Conservation (phyloP, 2,329 filamentous ascomycete genomes). For the Arachnomyces sp. region DNA sequence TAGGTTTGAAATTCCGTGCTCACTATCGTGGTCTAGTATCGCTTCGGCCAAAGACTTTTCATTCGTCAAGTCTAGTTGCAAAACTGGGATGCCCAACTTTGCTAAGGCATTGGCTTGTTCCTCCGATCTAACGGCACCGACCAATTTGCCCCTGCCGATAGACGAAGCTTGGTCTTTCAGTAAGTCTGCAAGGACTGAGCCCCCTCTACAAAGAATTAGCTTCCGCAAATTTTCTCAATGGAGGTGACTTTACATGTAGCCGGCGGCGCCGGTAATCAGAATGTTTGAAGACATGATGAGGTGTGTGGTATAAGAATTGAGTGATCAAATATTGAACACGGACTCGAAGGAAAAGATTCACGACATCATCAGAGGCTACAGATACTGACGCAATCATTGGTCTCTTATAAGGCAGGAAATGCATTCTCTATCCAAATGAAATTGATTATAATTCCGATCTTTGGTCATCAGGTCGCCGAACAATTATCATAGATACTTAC, state of each 20-base stretch:
- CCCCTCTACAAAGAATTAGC: constrained; percentile 20
- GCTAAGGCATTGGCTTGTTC: constrained; percentile 27
- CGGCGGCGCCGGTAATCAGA: constrained; percentile 31
- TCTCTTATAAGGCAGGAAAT: too few species aligned
- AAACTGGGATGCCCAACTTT: constrained; percentile 23
- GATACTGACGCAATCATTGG: too few species aligned
- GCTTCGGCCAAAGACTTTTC: constrained; percentile 9
- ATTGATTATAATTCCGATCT: too few species aligned
- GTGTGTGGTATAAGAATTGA: background rate
- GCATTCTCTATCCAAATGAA: too few species aligned
- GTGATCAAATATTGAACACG: too few species aligned
- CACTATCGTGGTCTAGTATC: too few species aligned
- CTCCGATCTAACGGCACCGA: constrained; percentile 27
- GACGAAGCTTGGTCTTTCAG: constrained; percentile 13
- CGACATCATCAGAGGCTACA: too few species aligned
- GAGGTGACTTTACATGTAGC: constrained; percentile 20
- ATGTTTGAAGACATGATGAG: constrained; percentile 11
- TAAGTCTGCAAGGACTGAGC: constrained; percentile 30
- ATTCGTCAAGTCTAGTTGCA: constrained; percentile 27
- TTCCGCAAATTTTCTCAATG: background rate
- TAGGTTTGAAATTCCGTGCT: too few species aligned
- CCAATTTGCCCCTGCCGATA: constrained; percentile 19
- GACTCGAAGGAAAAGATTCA: too few species aligned
- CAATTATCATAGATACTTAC: too few species aligned
- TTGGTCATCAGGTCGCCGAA: too few species aligned